These are phyloP conservation scores for Eragrostis tef DNA, from an alignment of 202 grass and related monocot genomes.

Conservation along the genomic window DNA sequence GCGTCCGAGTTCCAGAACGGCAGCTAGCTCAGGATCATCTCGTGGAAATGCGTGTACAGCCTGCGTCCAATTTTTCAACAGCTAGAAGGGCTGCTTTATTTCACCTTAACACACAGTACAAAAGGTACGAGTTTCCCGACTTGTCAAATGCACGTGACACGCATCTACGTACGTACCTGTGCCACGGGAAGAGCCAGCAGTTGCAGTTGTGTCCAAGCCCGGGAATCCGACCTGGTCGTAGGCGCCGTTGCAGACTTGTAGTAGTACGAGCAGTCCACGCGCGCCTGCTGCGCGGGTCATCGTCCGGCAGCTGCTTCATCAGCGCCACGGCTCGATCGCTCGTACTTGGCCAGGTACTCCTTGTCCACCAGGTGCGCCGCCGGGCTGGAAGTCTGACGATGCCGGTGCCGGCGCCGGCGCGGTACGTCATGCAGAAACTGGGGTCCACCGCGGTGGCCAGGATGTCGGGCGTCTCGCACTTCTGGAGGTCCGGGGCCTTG, in stretches of 20 bases:
- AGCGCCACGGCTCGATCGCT: conserved; percentile 57
- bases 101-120: background rate
- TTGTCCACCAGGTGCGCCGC: conserved; percentile 57
- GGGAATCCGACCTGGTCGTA: conserved; percentile 78
- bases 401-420: background rate
- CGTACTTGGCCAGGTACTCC: conserved; percentile 62
- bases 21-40: conserved; percentile 76
- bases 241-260: conserved; percentile 69
- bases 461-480: too few relatives aligned
- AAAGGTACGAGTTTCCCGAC: background rate
- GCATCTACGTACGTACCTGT: conserved; percentile 45
- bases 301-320: conserved; percentile 66
- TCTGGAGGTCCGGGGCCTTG: too few relatives aligned
- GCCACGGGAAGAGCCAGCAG: conserved; percentile 84
- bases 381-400: conserved; percentile 65
- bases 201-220: conserved; percentile 56
- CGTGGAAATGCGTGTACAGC: conserved; percentile 70
- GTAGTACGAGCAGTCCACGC: conserved; percentile 78
- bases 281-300: conserved; percentile 71
- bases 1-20: conserved; percentile 95
- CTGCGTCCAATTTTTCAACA: background rate
- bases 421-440: conserved; percentile 58
- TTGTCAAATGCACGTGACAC: background rate
- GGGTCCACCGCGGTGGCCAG: background rate
- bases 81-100: too few relatives aligned